Conservation (phyloP, 805 yeast genomes). For the Wickerhamiella siamensis region DNA sequence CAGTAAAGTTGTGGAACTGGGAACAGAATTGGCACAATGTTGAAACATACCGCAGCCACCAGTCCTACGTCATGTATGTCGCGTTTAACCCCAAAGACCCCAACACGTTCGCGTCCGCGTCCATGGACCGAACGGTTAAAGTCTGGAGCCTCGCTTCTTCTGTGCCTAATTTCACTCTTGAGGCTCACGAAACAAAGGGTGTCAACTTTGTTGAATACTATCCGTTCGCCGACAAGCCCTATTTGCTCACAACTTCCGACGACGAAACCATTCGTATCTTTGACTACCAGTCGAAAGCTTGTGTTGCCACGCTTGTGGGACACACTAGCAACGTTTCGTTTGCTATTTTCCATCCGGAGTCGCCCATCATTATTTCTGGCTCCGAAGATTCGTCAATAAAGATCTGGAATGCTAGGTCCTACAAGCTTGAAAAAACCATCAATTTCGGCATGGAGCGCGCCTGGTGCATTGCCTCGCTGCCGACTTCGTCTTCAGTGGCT, state of each 20-base stretch:
- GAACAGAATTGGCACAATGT: slow-evolving; percentile 82
- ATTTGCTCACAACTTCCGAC: slow-evolving; percentile 80
- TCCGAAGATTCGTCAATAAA: slow-evolving; percentile 92
- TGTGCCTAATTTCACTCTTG: slow-evolving; percentile 78
- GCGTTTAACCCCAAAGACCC: slow-evolving; percentile 96
- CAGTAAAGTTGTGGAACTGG: slow-evolving; percentile 95
- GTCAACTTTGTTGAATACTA: slow-evolving; percentile 94
- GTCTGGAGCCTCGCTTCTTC: slow-evolving; percentile 88
- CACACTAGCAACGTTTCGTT: slow-evolving; percentile 90
- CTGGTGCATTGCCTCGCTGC: slow-evolving; percentile 80
- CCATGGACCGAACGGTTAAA: slow-evolving; percentile 90
- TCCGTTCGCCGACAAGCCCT: slow-evolving; percentile 95
- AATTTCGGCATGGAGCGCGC: slow-evolving; percentile 89
- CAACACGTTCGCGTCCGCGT: slow-evolving; percentile 93
- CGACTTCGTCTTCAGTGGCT: slow-evolving; percentile 64
- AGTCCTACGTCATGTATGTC: slow-evolving; percentile 85
- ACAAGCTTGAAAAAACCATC: slow-evolving; percentile 81
- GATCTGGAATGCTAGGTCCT: slow-evolving; percentile 90
- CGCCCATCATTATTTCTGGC: slow-evolving; percentile 89
- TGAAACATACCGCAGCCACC: slow-evolving; percentile 89
- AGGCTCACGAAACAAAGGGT: slow-evolving; percentile 85
- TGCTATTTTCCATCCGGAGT: slow-evolving; percentile 95
- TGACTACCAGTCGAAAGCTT: slow-evolving; percentile 95
- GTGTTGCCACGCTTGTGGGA: slow-evolving; percentile 88
- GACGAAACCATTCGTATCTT: slow-evolving; percentile 79